Evolutionary conservation across 495 filamentous ascomycete genomes (phyloP).

Genomic region (Xylaria longipes): DNA sequence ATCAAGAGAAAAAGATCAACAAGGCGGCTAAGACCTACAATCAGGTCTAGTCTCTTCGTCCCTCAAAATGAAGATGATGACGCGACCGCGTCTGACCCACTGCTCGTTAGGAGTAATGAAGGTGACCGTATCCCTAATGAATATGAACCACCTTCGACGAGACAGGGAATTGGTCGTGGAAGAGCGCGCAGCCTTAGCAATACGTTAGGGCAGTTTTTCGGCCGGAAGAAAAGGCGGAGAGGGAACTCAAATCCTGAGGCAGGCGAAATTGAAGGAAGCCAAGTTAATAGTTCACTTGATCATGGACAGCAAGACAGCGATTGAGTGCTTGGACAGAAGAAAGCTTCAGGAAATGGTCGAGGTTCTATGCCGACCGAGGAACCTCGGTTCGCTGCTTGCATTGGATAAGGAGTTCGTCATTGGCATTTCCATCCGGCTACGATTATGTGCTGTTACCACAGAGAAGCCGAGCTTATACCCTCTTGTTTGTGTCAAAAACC

Average conservation of each 20-base stretch:
- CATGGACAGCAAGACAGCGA: not conserved
- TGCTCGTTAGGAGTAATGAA: slow-evolving; percentile 27
- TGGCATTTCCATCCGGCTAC: slow-evolving; percentile 20
- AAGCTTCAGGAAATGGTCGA: not conserved
- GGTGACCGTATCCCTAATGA: slow-evolving; percentile 29
- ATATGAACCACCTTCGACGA: slow-evolving; percentile 28
- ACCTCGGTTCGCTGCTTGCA: not conserved
- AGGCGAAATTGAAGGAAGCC: slow-evolving; percentile 21
- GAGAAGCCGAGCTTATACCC: slow-evolving; percentile 18
- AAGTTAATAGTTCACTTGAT: slow-evolving; percentile 4
- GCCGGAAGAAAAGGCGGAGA: slow-evolving; percentile 35
- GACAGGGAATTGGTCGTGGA: slow-evolving; percentile 35
- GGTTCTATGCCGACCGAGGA: not conserved
- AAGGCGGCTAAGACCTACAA: slow-evolving; percentile 41
- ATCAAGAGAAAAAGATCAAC: slow-evolving; percentile 36
- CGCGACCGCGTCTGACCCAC: slow-evolving; percentile 25
- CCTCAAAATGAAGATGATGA: slow-evolving; percentile 42
- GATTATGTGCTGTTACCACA: not conserved
- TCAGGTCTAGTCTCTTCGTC: slow-evolving; percentile 52
- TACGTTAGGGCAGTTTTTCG: slow-evolving; percentile 55
- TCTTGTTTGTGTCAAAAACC: slow-evolving; percentile 6
- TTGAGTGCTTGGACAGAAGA: not conserved
- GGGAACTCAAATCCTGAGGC: slow-evolving; percentile 34
- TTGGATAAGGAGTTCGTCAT: slow-evolving; percentile 22
- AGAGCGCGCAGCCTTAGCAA: slow-evolving; percentile 58